Base-by-base conservation (phyloP, 495 filamentous ascomycete species). In the Penicillium flavigenum region DNA sequence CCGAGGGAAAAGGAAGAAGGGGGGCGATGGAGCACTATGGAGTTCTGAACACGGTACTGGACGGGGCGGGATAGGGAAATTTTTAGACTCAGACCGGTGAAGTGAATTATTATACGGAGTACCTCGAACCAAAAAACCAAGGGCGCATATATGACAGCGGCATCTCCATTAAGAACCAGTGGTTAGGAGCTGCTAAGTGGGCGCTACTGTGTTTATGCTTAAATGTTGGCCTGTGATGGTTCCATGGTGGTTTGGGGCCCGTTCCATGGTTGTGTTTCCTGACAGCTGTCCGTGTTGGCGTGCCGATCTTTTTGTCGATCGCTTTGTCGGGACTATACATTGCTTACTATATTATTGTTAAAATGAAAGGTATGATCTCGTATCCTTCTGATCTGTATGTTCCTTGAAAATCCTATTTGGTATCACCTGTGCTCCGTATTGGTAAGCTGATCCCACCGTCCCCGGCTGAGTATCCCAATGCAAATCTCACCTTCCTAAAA, bases 61-160 rank as follows among this genome's bases (percentile, higher is more conserved):
- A 51, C 9, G 48, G 22, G 50, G 36, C 52, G 53, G 53, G 53
- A 55, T 27, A 47, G n/a, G 32, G 43, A 41, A 42, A 14, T 29
- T 26, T 46, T 47, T 12, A 38, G 9, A 34, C 12, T 46, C 5
- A 24, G 11, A 45, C 10, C 32, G 32, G 32, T 14, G 32, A 11
- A 12, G 7, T 22, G 12, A 16, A 16, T 36, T 36, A 36, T 34
- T 14, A 34, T 7, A 22, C 22, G 22, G 22, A 10, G 29, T 10
- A 38, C 5, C 34, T 38, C 14, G 14, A 14, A 7, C n/a, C 48
- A 38, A 38, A 26, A 51, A 24, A 41, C 24, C 32, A 26, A 27
- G 20, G 41, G 17, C 19, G 51, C 27, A n/a, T 45, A 51, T 54
- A 36, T 66, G 61, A 64, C 61, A 66, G 64, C 64, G 61, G 63